Evolutionary conservation across 225 moss, liverwort and hornwort species (phyloP).

Genomic region (Antitrichia curtipendula): DNA sequence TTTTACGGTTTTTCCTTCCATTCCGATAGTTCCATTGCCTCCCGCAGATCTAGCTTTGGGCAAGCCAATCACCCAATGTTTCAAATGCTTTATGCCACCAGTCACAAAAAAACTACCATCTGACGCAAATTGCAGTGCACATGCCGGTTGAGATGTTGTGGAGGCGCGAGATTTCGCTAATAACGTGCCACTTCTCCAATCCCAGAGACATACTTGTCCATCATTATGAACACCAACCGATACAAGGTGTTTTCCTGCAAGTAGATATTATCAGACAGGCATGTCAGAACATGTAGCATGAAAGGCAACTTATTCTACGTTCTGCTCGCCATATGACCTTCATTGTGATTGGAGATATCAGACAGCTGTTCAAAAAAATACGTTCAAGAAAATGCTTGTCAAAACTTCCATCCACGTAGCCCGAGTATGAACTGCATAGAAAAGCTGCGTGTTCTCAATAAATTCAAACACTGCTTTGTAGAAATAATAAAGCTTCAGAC

Average conservation of each 20-base stretch:
- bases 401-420: not conserved
- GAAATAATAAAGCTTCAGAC: not conserved
- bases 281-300: not conserved
- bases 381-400: not conserved
- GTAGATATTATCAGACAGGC: not conserved
- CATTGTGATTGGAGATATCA: not conserved
- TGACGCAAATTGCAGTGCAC: constrained; percentile 65
- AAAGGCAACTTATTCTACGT: not conserved
- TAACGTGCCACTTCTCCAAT: constrained; percentile 63
- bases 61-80: constrained; percentile 66
- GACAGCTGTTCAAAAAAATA: not conserved
- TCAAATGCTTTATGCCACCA: constrained; percentile 64
- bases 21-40: constrained; percentile 44
- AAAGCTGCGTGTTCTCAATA: not conserved
- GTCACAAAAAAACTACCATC: constrained; percentile 77
- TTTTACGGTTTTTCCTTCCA: constrained; percentile 66
- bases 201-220: constrained; percentile 70
- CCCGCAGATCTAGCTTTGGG: constrained; percentile 55
- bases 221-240: constrained; percentile 63
- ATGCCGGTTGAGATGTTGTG: constrained; percentile 48
- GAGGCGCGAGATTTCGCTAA: constrained; percentile 56
- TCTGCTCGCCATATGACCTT: not conserved
- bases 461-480: not conserved
- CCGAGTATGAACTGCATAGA: not conserved
- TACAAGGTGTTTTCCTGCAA: constrained; percentile 54